Percentiles rank a stretch among this genome's conserved stretches.
phyloP scores from a whole-genome alignment of 805 yeast species.

The Debaryomyces hansenii region DNA sequence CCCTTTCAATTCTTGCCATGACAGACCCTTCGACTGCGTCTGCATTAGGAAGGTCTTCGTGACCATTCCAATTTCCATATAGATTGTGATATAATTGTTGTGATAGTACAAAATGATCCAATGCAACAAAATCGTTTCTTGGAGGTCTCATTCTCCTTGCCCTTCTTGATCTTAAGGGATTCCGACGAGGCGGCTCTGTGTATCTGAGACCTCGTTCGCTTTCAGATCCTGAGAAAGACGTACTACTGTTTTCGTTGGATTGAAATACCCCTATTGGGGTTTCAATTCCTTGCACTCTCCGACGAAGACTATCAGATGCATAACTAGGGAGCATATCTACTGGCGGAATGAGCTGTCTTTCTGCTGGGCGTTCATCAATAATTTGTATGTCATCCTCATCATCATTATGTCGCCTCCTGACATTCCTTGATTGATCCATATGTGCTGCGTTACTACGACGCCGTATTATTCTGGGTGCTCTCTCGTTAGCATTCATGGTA shows the following conservation, averaged over 20 bases:
- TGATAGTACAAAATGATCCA: constrained; percentile 7
- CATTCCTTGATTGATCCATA: constrained; percentile 1
- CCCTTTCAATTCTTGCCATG: constrained; percentile 41
- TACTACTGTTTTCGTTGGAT: neutral
- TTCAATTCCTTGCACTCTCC: constrained; percentile 3
- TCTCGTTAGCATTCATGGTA: neutral
- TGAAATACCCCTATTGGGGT: constrained; percentile 6
- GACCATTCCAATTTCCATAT: constrained; percentile 1
- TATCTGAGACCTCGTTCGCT: neutral
- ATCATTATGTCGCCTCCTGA: constrained; percentile 12
- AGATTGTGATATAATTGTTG: constrained; percentile 7
- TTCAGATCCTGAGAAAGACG: neutral
- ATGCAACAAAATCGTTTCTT: constrained; percentile 1
- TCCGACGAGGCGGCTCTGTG: neutral
- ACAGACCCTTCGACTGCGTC: constrained; percentile 26
- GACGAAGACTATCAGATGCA: neutral
- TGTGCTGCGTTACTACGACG: neutral
- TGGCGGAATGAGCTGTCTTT: neutral
- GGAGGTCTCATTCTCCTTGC: constrained; percentile 4
- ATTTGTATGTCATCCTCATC: constrained; percentile 22
- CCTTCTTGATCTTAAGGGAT: constrained; percentile 1
- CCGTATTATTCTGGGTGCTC: constrained; percentile 1
- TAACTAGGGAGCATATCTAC: neutral
- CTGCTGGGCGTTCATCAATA: constrained; percentile 20
- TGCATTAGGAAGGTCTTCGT: constrained; percentile 2